These are phyloP conservation scores for Leccinum arenicola DNA, from an alignment of 768 basidiomycete genomes.

Conservation along the genomic window DNA sequence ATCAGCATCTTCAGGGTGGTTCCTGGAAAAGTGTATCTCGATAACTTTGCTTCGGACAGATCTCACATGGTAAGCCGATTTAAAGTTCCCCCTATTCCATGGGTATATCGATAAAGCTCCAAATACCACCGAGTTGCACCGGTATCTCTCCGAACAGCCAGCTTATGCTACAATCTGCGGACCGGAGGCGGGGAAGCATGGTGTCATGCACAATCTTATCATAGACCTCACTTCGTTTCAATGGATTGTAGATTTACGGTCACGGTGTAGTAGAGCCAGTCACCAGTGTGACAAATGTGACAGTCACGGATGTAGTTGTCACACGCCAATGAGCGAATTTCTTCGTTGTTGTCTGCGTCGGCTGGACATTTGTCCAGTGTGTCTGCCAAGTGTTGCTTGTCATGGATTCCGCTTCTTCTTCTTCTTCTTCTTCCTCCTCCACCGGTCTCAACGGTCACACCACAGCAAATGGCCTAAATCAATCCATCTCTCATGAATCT, in stretches of 20 bases:
- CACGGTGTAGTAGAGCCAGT: conserved; percentile 14
- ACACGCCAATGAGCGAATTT: conserved; percentile 19
- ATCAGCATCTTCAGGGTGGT: conserved; percentile 64
- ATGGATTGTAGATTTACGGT: conserved; percentile 38
- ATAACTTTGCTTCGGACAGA: conserved; percentile 69
- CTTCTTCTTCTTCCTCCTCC: conserved; percentile 13
- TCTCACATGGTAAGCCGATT: conserved; percentile 62
- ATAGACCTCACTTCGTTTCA: conserved; percentile 43
- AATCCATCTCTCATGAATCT: conserved; percentile 36
- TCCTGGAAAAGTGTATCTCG: conserved; percentile 47
- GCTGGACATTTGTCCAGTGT: not conserved
- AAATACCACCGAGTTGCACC: conserved; percentile 8
- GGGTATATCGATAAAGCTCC: conserved; percentile 3
- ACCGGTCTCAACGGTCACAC: conserved; percentile 50
- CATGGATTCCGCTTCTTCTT: conserved; percentile 28
- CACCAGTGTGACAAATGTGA: conserved; percentile 19
- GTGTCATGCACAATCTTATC: conserved; percentile 55
- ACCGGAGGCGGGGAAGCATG: conserved; percentile 34
- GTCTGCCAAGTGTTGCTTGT: not conserved
- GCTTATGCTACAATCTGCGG: conserved; percentile 50
- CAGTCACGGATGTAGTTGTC: conserved; percentile 17
- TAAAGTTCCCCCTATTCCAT: conserved; percentile 11
- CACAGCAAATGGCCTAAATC: conserved; percentile 48
- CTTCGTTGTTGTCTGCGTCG: conserved; percentile 11
- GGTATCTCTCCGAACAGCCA: conserved; percentile 48